Evolutionary conservation across 306 rosid genomes (phyloP).

Genomic region (Lupinus albus): DNA sequence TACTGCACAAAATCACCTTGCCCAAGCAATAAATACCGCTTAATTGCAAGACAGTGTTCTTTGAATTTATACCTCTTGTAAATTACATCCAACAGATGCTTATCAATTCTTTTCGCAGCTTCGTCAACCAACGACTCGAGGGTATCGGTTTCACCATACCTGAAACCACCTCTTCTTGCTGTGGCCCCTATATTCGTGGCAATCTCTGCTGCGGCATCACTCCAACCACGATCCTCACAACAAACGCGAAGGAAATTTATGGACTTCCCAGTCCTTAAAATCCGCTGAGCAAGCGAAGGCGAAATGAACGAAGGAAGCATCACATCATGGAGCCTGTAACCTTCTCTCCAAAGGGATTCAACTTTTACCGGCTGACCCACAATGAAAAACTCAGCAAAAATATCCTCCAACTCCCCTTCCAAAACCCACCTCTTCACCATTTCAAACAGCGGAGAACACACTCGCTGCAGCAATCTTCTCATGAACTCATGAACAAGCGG

Average conservation of each 20-base stretch:
- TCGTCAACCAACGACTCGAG: slow-evolving; percentile 86
- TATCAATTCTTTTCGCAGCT: slow-evolving; percentile 92
- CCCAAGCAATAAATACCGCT: slow-evolving; percentile 83
- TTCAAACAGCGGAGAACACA: slow-evolving; percentile 88
- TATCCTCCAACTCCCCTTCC: slow-evolving; percentile 95
- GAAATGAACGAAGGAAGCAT: slow-evolving; percentile 96
- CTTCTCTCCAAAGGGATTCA: slow-evolving; percentile 97
- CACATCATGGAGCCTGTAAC: slow-evolving; percentile 79
- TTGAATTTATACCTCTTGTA: slow-evolving; percentile 79
- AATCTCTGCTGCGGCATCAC: slow-evolving; percentile 76
- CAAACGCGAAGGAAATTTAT: slow-evolving; percentile 95
- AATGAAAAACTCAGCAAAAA: slow-evolving; percentile 82
- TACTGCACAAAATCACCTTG: slow-evolving; percentile 98
- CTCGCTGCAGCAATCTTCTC: slow-evolving; percentile 74
- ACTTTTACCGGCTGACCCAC: slow-evolving; percentile 94
- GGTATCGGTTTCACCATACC: slow-evolving; percentile 92
- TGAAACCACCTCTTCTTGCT: slow-evolving; percentile 78
- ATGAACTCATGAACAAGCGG: slow-evolving; percentile 89
- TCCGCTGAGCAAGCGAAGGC: slow-evolving; percentile 88
- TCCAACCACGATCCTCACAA: slow-evolving; percentile 95
- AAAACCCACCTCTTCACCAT: slow-evolving; percentile 93
- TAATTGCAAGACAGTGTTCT: slow-evolving; percentile 96
- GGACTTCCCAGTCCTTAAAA: slow-evolving; percentile 93
- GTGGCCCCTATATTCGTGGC: slow-evolving; percentile 76
- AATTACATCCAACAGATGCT: slow-evolving; percentile 86